These are phyloP conservation scores for Penicillium riverlandense DNA, from an alignment of 495 filamentous ascomycete genomes.

Conservation along the genomic window DNA sequence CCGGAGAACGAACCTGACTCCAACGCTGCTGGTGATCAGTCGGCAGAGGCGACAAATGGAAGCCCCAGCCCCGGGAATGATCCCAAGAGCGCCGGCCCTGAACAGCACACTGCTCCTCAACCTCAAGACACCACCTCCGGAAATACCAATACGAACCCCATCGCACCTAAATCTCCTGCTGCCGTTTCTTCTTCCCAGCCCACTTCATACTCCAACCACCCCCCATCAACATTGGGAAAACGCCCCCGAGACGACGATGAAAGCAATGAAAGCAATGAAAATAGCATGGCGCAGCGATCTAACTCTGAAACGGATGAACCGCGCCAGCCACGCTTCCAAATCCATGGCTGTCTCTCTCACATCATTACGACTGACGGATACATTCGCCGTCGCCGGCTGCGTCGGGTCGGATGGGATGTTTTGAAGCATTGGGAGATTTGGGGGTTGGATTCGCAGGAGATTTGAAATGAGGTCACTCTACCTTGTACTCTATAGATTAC, in stretches of 20 bases:
- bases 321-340: too few species aligned
- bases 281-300: neutral
- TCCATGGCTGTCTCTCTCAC: too few species aligned
- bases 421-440: too few species aligned
- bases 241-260: slow-evolving; percentile 15
- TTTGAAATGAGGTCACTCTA: too few species aligned
- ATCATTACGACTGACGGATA: too few species aligned
- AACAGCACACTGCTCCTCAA: neutral
- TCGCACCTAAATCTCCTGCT: neutral
- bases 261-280: neutral
- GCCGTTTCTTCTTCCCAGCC: neutral
- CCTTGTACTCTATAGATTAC: too few species aligned
- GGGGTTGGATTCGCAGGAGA: too few species aligned
- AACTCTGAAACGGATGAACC: too few species aligned
- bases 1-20: slow-evolving; percentile 1
- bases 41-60: neutral
- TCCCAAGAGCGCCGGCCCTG: neutral
- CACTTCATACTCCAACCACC: neutral
- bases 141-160: neutral
- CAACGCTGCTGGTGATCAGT: neutral
- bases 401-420: too few species aligned
- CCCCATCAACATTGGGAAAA: slow-evolving; percentile 21
- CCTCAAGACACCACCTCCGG: neutral
- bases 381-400: too few species aligned
- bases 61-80: neutral